These are phyloP conservation scores for Dissophora globulifera DNA, from an alignment of 192 early-diverging fungal species.

Conservation along the genomic window DNA sequence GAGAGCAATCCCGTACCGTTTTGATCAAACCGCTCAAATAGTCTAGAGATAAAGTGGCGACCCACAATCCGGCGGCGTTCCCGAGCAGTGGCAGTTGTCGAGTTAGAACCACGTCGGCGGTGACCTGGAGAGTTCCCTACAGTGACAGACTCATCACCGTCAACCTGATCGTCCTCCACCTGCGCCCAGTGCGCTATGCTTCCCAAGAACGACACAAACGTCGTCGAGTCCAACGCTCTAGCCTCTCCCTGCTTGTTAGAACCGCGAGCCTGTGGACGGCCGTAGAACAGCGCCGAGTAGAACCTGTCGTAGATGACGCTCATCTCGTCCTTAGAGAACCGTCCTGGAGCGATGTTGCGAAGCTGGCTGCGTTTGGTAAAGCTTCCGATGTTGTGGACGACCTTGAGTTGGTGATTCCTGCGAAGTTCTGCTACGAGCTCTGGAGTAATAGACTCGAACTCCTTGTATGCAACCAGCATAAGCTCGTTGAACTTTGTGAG, in stretches of 20 bases:
- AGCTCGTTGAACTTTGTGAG: slow-evolving; percentile 90
- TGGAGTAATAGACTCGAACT: slow-evolving; percentile 86
- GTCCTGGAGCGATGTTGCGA: slow-evolving; percentile 78
- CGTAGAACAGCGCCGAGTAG: slow-evolving; percentile 83
- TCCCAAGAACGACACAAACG: slow-evolving; percentile 82
- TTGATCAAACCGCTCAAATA: slow-evolving; percentile 66
- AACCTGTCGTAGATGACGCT: slow-evolving; percentile 90
- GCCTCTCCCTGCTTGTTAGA: slow-evolving; percentile 42
- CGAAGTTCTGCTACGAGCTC: slow-evolving; percentile 82
- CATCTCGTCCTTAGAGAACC: slow-evolving; percentile 89
- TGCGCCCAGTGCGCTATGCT: slow-evolving; percentile 75
- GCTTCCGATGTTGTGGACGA: slow-evolving; percentile 91
- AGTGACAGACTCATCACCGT: slow-evolving; percentile 22
- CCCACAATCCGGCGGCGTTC: slow-evolving; percentile 45
- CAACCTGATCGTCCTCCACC: slow-evolving; percentile 48
- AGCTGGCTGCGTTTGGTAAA: slow-evolving; percentile 93
- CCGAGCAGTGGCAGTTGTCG: slow-evolving; percentile 36
- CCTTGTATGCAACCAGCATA: slow-evolving; percentile 90
- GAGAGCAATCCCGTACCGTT: slow-evolving; percentile 67
- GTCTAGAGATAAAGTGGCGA: slow-evolving; percentile 48
- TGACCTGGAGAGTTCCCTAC: slow-evolving; percentile 11
- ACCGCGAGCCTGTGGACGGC: slow-evolving; percentile 44
- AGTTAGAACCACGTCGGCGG: slow-evolving; percentile 40
- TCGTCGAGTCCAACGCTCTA: slow-evolving; percentile 70
- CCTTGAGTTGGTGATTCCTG: slow-evolving; percentile 85